phyloP scores from a whole-genome alignment of 2,329 filamentous ascomycete species.

The Fusarium pseudocircinatum region DNA sequence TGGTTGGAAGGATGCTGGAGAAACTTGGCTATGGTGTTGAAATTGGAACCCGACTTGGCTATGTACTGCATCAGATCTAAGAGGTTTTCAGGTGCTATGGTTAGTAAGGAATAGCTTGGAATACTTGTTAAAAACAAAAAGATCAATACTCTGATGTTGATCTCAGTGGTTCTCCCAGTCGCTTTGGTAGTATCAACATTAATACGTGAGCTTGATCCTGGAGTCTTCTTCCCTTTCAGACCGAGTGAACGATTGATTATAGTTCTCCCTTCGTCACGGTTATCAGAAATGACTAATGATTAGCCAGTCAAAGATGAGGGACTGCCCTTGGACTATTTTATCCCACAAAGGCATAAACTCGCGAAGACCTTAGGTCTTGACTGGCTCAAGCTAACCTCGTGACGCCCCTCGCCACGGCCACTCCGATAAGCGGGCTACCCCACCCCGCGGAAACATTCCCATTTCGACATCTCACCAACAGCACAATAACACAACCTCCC shows the following conservation, averaged over 20 bases:
- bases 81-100: no score
- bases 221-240: background rate
- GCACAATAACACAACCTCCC: slow-evolving; percentile 19
- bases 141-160: background rate
- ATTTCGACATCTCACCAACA: slow-evolving; percentile 8
- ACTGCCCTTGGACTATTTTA: background rate
- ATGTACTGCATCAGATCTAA: no score
- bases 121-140: no score
- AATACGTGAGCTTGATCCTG: background rate
- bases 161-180: background rate
- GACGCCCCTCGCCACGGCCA: background rate
- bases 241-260: fast-evolving
- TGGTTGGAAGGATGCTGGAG: no score
- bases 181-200: background rate
- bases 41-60: no score
- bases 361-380: no score
- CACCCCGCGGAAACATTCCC: slow-evolving; percentile 35
- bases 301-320: background rate
- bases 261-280: no score
- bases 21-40: no score
- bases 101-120: background rate
- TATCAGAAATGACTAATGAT: background rate
- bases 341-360: background rate
- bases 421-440: background rate
- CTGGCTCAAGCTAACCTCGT: background rate